Percentiles rank a stretch among this genome's conserved stretches.
Evolutionary conservation across 192 early-diverging fungal genomes (phyloP).

Genomic region (Oehlia diaphana): DNA sequence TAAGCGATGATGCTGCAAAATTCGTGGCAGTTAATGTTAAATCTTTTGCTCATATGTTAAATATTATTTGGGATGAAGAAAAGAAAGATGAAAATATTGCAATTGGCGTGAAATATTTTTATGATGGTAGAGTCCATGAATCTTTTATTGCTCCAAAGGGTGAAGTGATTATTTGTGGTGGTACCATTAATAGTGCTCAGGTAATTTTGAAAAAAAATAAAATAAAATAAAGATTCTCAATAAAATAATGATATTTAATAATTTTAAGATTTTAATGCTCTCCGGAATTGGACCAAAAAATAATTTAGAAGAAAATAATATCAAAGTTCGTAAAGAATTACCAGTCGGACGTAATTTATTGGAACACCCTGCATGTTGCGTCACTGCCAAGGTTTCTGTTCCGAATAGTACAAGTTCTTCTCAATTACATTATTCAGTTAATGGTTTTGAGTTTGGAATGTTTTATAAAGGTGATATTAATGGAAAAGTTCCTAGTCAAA

Average conservation of each 20-base stretch:
- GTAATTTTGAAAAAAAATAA: too few relatives aligned
- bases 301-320: not conserved
- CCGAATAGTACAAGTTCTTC: not conserved
- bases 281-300: conserved; percentile 6
- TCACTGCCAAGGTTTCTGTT: not conserved
- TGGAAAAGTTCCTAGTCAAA: not conserved
- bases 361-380: not conserved
- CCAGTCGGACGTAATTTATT: not conserved
- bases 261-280: not conserved
- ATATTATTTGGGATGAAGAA: too few relatives aligned
- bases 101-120: too few relatives aligned
- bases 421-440: not conserved
- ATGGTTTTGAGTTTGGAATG: not conserved
- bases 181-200: too few relatives aligned
- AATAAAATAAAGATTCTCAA: too few relatives aligned
- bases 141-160: conserved; percentile 3
- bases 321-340: conserved; percentile 15
- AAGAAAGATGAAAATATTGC: too few relatives aligned
- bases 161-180: too few relatives aligned
- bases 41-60: too few relatives aligned
- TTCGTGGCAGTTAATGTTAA: too few relatives aligned
- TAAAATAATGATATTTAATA: too few relatives aligned
- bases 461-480: not conserved
- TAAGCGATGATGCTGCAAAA: not conserved
- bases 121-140: too few relatives aligned